Conservation (phyloP, 2,329 filamentous ascomycete species). For the Rhinocladiella similis region DNA sequence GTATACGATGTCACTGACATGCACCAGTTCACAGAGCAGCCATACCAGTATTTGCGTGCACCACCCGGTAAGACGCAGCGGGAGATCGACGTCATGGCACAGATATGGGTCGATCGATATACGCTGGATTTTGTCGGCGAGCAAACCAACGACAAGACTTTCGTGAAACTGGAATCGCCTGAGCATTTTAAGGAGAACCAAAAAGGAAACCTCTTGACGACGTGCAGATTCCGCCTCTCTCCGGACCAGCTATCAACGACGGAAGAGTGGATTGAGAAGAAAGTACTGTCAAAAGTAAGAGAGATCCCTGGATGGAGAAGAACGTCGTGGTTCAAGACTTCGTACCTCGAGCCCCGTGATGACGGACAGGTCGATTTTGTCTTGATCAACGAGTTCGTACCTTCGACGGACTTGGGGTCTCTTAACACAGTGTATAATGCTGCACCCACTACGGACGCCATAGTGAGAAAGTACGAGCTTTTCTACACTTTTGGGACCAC, state of each 20-base stretch:
- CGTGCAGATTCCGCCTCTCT: slow-evolving; percentile 58
- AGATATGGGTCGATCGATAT: slow-evolving; percentile 68
- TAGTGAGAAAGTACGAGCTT: slow-evolving; percentile 65
- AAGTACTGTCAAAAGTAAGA: slow-evolving; percentile 45
- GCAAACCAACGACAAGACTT: slow-evolving; percentile 47
- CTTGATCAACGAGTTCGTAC: slow-evolving; percentile 71
- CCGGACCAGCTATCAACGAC: neutral
- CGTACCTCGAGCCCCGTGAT: slow-evolving; percentile 56
- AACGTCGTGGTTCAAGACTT: slow-evolving; percentile 68
- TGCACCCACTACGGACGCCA: slow-evolving; percentile 42
- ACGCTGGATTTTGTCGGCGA: slow-evolving; percentile 68
- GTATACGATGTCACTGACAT: slow-evolving; percentile 57
- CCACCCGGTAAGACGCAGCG: slow-evolving; percentile 57
- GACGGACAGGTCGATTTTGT: slow-evolving; percentile 58
- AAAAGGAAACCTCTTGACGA: slow-evolving; percentile 61
- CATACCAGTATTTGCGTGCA: slow-evolving; percentile 59
- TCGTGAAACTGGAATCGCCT: slow-evolving; percentile 55
- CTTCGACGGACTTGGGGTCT: slow-evolving; percentile 61
- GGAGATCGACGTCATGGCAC: slow-evolving; percentile 62
- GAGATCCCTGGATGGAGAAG: slow-evolving; percentile 78
- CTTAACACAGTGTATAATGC: neutral
- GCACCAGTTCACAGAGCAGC: slow-evolving; percentile 65
- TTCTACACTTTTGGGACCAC: slow-evolving; percentile 80
- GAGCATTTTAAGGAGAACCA: slow-evolving; percentile 63
- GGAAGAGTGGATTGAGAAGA: slow-evolving; percentile 3